A percentile compares a stretch with the other conserved stretches of the same genome.
Conservation (phyloP, 805 yeast genomes). For the Phaffomyces thermotolerans region DNA sequence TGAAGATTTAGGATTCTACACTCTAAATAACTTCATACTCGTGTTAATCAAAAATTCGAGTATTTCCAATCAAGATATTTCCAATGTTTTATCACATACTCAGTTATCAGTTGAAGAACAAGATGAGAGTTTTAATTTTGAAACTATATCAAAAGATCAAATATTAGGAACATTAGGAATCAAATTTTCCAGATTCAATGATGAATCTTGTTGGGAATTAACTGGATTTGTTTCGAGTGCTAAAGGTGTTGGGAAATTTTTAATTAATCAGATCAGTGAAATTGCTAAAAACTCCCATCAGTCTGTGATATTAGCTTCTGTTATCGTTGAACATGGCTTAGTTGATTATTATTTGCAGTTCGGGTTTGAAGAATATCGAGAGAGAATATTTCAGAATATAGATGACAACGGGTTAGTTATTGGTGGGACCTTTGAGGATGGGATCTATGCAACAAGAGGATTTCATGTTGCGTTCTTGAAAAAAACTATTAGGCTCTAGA, state of each 20-base stretch:
- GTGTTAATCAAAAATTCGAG: slow-evolving; percentile 6
- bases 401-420: slow-evolving; percentile 15
- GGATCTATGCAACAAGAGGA: slow-evolving; percentile 13
- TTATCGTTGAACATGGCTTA: slow-evolving; percentile 18
- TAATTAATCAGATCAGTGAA: slow-evolving; percentile 4
- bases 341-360: slow-evolving; percentile 10
- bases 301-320: slow-evolving; percentile 8
- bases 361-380: slow-evolving; percentile 15
- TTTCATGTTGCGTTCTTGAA: slow-evolving; percentile 18
- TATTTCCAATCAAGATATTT: not conserved
- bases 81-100: not conserved
- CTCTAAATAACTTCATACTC: slow-evolving; percentile 13
- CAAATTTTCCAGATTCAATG: not conserved
- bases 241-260: slow-evolving; percentile 15
- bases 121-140: not conserved
- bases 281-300: slow-evolving; percentile 1
- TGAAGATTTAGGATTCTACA: slow-evolving; percentile 14
- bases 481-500: no score
- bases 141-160: not conserved
- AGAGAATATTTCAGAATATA: slow-evolving; percentile 7
- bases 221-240: slow-evolving; percentile 18
- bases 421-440: slow-evolving; percentile 16
- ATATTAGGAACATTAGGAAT: slow-evolving; percentile 1
- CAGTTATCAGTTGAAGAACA: not conserved
- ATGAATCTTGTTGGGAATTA: slow-evolving; percentile 8